Evolutionary conservation across 108 stramenopile genomes (phyloP), one percentile per base, ranked within the genome.

Genomic region (Pseudonitzschia multiseries): DNA sequence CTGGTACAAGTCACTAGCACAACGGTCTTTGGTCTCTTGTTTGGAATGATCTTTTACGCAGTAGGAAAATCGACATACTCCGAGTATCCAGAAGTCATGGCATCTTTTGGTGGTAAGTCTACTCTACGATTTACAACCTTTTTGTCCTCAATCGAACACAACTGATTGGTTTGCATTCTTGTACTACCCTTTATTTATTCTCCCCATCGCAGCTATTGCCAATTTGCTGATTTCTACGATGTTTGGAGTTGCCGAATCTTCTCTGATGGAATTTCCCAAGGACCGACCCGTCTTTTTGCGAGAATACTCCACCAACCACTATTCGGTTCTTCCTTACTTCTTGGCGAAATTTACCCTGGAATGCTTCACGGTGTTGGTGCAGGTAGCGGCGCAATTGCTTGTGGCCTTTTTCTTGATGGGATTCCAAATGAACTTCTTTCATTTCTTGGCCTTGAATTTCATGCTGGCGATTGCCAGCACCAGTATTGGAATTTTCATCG

Each of bases 261-360:
- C 87, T 29, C 69, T 91, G 0, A 42, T 52, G 21, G 65, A 32
- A 17, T 70, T 80, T 29, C 57, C 79, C 2, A 43, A 59, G 29
- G 79, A 80, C 12, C 73, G 79, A 26, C 79, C 73, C 14, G 65
- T 80, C 20, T 80, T 80, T 61, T 64, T 96, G 21, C 69, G 95
- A 51, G 95, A 96, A 69, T 96, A 91, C 70, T 83, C 88, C 28
- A 93, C 91, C 8, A 84, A 90, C 53, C 92, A 91, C 62, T 96
- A 93, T 72, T 52, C 75, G 28, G 82, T 85, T 21, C 20, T 84
- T 41, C 66, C 93, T 8, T 94, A 94, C 82, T 89, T 90, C 57
- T 8, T 87, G 31, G 69, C 79, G 14, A 65, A 80, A 22, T 69
- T 85, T 14, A 40, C 69, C 8, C 59, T 73, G 1, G 87, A 88